Conservation (phyloP, 1,139 yeast species). For the Spathaspora sp. region DNA sequence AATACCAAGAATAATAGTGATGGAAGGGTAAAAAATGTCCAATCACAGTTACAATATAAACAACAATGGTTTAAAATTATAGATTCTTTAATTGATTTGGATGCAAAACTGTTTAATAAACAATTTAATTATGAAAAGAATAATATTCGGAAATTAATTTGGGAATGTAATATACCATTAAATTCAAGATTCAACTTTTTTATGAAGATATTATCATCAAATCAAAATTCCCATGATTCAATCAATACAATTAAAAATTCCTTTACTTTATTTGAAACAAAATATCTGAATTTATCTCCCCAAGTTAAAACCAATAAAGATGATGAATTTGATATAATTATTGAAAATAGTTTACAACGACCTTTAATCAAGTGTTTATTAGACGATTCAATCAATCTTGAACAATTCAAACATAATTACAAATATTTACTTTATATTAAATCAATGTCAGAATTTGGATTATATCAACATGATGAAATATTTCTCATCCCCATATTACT, state of each 20-base stretch:
- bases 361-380: conserved; percentile 34
- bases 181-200: conserved; percentile 28
- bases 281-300: conserved; percentile 24
- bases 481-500: conserved; percentile 42
- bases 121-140: conserved; percentile 31
- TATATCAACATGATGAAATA: conserved; percentile 40
- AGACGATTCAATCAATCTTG: conserved; percentile 16
- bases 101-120: conserved; percentile 25
- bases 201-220: conserved; percentile 23
- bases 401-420: conserved; percentile 26
- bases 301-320: conserved; percentile 33
- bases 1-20: conserved; percentile 23
- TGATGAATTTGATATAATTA: conserved; percentile 31
- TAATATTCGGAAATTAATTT: conserved; percentile 32
- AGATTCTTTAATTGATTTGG: conserved; percentile 17
- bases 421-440: conserved; percentile 36
- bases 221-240: conserved; percentile 17
- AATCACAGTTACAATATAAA: conserved; percentile 19
- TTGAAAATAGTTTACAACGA: conserved; percentile 23
- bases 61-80: conserved; percentile 28
- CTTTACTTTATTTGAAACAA: conserved; percentile 21
- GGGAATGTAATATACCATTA: conserved; percentile 41
- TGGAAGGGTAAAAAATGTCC: conserved; percentile 20
- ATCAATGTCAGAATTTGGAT: conserved; percentile 37
- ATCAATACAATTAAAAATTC: conserved; percentile 17